A percentile compares a stretch with the other conserved stretches of the same genome.
These are phyloP conservation scores for Angomonas ambiguus DNA, from an alignment of 208 protist species.

Conservation along the genomic window DNA sequence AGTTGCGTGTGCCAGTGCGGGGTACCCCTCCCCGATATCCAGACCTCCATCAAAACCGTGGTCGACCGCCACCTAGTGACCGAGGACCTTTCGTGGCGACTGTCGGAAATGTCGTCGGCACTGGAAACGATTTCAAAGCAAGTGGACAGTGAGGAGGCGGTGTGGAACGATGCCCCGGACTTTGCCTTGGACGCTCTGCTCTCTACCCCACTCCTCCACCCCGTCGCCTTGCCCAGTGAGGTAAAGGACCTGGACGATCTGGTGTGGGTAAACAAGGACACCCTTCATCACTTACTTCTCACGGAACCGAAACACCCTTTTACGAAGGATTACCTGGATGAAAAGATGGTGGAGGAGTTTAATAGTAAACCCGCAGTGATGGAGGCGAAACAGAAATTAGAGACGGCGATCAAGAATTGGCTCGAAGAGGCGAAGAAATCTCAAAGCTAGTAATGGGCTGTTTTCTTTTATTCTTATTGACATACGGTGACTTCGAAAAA, in stretches of 20 bases:
- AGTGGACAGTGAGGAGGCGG: constrained; percentile 64
- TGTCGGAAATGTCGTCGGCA: constrained; percentile 52
- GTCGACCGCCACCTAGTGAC: constrained; percentile 62
- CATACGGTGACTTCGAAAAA: background rate
- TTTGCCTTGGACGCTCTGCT: constrained; percentile 81
- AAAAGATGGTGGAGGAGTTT: constrained; percentile 76
- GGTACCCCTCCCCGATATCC: constrained; percentile 51
- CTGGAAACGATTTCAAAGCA: constrained; percentile 44
- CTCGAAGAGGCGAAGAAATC: constrained; percentile 30
- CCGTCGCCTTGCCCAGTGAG: constrained; percentile 76
- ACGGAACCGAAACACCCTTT: constrained; percentile 87
- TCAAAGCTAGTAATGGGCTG: background rate
- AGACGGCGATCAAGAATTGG: constrained; percentile 62
- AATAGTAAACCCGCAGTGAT: constrained; percentile 67
- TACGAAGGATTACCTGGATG: constrained; percentile 86
- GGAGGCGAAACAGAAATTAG: constrained; percentile 39
- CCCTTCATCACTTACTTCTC: constrained; percentile 80
- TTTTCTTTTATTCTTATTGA: constrained; percentile 1
- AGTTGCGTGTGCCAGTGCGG: constrained; percentile 74
- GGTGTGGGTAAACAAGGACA: constrained; percentile 79
- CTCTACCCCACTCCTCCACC: constrained; percentile 69
- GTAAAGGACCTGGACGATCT: constrained; percentile 75
- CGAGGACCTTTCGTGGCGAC: constrained; percentile 52
- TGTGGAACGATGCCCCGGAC: constrained; percentile 86
- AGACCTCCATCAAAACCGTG: constrained; percentile 48